Conservation (phyloP, 306 rosid species). For the Sicyos baderoa region DNA sequence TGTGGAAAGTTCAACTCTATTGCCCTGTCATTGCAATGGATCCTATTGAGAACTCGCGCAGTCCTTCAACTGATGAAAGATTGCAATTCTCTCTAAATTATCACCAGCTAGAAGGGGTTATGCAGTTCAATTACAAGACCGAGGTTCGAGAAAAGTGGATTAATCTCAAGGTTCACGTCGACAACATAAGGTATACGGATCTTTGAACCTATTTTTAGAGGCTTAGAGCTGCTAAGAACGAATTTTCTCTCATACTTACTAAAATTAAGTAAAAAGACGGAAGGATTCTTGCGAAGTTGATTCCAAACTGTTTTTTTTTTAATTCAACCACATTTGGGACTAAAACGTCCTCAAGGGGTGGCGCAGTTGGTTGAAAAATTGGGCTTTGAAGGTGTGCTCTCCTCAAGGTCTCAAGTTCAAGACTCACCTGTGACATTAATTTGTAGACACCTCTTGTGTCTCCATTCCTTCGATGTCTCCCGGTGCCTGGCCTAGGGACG, state of each 20-base stretch:
- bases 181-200: conserved; percentile 66
- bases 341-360: too few species aligned
- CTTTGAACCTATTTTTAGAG: background rate
- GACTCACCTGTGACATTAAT: too few species aligned
- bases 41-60: conserved; percentile 39
- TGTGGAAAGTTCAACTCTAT: conserved; percentile 78
- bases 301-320: background rate
- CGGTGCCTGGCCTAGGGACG: too few species aligned
- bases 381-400: too few species aligned
- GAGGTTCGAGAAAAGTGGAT: conserved; percentile 53
- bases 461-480: too few species aligned
- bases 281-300: background rate
- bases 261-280: background rate
- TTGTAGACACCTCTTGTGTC: too few species aligned
- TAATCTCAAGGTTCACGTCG: conserved; percentile 52
- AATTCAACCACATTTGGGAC: too few species aligned
- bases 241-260: background rate
- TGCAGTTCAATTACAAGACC: conserved; percentile 69
- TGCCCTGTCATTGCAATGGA: conserved; percentile 77
- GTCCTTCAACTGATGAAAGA: conserved; percentile 51
- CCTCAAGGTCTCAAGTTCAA: too few species aligned
- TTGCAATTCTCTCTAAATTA: conserved; percentile 64
- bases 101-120: conserved; percentile 86
- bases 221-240: background rate
- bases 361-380: too few species aligned